These are phyloP conservation scores for Paracoccidioides brasiliensis DNA, from an alignment of 2,329 filamentous ascomycete genomes.

Conservation along the genomic window DNA sequence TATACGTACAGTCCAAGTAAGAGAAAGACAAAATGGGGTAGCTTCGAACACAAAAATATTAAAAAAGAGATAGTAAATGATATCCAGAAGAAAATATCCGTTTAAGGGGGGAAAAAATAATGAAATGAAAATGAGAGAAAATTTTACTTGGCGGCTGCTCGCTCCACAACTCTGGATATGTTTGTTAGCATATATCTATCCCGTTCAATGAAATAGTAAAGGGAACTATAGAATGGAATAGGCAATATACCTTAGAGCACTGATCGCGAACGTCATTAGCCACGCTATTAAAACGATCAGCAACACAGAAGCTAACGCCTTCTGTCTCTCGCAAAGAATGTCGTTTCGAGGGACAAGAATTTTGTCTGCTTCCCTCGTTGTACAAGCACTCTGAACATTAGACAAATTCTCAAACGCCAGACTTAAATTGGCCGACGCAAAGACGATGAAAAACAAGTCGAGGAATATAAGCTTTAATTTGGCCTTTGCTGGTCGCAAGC, in stretches of 20 bases:
- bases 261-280: conserved; percentile 80
- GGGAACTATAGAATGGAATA: neutral
- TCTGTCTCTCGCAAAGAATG: conserved; percentile 49
- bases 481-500: conserved; percentile 65
- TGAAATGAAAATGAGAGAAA: neutral
- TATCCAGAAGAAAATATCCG: neutral
- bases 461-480: conserved; percentile 85
- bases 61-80: neutral
- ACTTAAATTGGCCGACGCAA: conserved; percentile 85
- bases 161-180: conserved; percentile 10
- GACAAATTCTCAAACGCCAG: conserved; percentile 75
- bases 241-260: conserved; percentile 9
- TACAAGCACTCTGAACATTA: conserved; percentile 48
- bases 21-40: neutral
- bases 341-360: conserved; percentile 22
- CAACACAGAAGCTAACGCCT: conserved; percentile 64
- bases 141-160: conserved; percentile 5
- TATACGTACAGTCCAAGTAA: neutral
- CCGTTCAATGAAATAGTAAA: neutral
- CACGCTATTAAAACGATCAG: conserved; percentile 76
- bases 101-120: neutral
- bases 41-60: neutral
- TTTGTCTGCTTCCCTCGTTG: conserved; percentile 30
- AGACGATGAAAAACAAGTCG: conserved; percentile 93
- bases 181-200: neutral